Evolutionary conservation across 192 early-diverging fungal species (phyloP).

Genomic region (Linnemannia schmuckeri): DNA sequence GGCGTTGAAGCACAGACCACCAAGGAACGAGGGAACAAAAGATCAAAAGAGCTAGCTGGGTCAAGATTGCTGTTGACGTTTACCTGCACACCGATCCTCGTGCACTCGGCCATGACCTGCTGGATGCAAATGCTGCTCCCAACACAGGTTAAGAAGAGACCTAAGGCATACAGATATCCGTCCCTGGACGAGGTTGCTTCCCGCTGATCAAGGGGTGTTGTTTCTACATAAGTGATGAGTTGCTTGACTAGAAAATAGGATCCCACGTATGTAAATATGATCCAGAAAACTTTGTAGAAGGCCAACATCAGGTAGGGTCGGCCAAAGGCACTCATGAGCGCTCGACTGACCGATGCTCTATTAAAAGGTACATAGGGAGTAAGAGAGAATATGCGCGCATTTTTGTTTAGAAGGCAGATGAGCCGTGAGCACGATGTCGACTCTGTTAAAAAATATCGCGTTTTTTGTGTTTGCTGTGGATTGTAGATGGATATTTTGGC

Average conservation of each 20-base stretch:
- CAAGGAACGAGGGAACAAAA: not conserved
- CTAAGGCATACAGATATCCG: constrained; percentile 70
- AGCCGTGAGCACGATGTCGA: not conserved
- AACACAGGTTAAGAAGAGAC: constrained; percentile 64
- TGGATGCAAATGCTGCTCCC: constrained; percentile 56
- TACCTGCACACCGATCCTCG: constrained; percentile 62
- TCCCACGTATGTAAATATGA: constrained; percentile 71
- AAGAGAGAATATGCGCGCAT: constrained; percentile 31
- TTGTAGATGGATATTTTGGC: not conserved
- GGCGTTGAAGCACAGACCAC: not conserved
- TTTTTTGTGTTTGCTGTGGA: not conserved
- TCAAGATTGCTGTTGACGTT: not conserved
- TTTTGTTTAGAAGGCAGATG: constrained; percentile 9
- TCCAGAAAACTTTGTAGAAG: constrained; percentile 75
- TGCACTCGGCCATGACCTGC: constrained; percentile 60
- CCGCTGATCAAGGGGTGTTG: constrained; percentile 6
- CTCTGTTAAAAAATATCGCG: not conserved
- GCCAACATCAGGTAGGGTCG: constrained; percentile 64
- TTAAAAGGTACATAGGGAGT: constrained; percentile 8
- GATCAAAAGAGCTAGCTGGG: not conserved
- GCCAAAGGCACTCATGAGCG: constrained; percentile 72
- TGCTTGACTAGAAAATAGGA: constrained; percentile 66
- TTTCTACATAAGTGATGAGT: constrained; percentile 60
- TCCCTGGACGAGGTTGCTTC: constrained; percentile 6
- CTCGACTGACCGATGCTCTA: constrained; percentile 67